Percentiles rank a stretch among this genome's conserved stretches.
These are phyloP conservation scores for Bryopsis sp. DNA, from an alignment of 139 green algal species.

Conservation along the genomic window DNA sequence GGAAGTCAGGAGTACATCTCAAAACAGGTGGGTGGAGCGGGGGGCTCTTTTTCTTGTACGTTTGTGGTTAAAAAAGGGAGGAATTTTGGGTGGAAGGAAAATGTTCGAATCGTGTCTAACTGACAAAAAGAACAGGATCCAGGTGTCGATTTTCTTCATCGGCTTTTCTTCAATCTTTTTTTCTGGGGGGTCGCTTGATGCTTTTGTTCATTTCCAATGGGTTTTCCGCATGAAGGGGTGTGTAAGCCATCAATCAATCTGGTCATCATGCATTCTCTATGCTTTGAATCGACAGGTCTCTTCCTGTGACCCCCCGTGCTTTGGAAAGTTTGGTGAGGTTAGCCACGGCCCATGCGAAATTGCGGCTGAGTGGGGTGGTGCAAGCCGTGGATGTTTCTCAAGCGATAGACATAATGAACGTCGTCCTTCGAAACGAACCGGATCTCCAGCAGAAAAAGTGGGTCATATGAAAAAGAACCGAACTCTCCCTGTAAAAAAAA, in stretches of 20 bases:
- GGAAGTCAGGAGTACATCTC: conserved; percentile 50
- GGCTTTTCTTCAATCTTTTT: neutral
- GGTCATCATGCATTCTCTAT: neutral
- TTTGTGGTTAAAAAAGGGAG: neutral
- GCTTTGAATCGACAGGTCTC: conserved; percentile 22
- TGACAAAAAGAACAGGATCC: neutral
- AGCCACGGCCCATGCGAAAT: conserved; percentile 86
- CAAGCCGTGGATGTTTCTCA: neutral
- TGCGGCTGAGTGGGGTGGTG: conserved; percentile 29
- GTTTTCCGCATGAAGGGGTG: neutral
- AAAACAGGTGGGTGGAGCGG: conserved; percentile 12
- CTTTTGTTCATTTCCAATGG: neutral
- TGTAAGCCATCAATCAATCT: neutral
- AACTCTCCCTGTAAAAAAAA: neutral
- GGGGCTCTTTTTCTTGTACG: neutral
- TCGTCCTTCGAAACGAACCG: conserved; percentile 1
- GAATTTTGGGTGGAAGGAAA: neutral
- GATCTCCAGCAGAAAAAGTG: neutral
- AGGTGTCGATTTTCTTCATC: neutral
- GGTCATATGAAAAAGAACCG: neutral
- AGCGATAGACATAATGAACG: neutral
- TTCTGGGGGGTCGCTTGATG: neutral
- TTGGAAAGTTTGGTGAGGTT: conserved; percentile 96
- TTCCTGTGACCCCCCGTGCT: conserved; percentile 73
- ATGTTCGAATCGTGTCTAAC: neutral